A percentile compares a stretch with the other conserved stretches of the same genome.
Conservation (phyloP, 768 basidiomycete species). For the Suillus luteus region DNA sequence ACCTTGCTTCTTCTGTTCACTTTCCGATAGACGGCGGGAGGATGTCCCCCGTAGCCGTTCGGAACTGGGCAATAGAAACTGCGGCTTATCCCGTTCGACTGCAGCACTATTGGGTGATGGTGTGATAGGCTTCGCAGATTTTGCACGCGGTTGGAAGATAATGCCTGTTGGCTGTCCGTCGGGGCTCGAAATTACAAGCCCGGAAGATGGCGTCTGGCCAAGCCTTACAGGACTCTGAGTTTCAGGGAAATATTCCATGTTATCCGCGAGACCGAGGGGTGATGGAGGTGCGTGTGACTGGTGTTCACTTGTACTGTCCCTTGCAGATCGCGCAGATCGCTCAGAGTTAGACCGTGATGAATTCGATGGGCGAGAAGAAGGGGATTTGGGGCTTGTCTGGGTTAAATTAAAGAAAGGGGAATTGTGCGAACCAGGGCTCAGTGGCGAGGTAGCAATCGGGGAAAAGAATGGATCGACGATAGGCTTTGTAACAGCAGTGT, state of each 20-base stretch:
- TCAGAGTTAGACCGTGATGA: slow-evolving; percentile 62
- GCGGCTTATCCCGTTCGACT: slow-evolving; percentile 47
- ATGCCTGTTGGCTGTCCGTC: slow-evolving; percentile 96
- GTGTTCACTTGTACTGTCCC: slow-evolving; percentile 43
- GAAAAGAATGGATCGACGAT: slow-evolving; percentile 87
- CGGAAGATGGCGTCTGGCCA: slow-evolving; percentile 78
- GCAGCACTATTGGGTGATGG: slow-evolving; percentile 36
- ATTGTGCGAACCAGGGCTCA: slow-evolving; percentile 64
- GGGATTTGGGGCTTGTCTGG: slow-evolving; percentile 42
- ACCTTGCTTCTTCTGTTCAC: slow-evolving; percentile 30
- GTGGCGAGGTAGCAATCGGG: slow-evolving; percentile 93
- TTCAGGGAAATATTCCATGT: slow-evolving; percentile 66
- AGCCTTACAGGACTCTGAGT: slow-evolving; percentile 61
- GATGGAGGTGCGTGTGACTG: slow-evolving; percentile 56
- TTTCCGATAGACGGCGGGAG: slow-evolving; percentile 29
- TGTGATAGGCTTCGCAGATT: slow-evolving; percentile 37
- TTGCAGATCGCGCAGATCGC: slow-evolving; percentile 57
- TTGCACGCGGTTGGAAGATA: slow-evolving; percentile 81
- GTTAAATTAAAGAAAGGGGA: slow-evolving; percentile 44
- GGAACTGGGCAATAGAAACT: slow-evolving; percentile 31
- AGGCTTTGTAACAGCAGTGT: slow-evolving; percentile 87
- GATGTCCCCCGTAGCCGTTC: slow-evolving; percentile 30
- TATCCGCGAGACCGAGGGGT: slow-evolving; percentile 69
- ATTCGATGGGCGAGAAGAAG: slow-evolving; percentile 43
- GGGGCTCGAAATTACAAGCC: slow-evolving; percentile 87